phyloP scores from a whole-genome alignment of 2,329 filamentous ascomycete species.

The Fusarium nisikadoi region DNA sequence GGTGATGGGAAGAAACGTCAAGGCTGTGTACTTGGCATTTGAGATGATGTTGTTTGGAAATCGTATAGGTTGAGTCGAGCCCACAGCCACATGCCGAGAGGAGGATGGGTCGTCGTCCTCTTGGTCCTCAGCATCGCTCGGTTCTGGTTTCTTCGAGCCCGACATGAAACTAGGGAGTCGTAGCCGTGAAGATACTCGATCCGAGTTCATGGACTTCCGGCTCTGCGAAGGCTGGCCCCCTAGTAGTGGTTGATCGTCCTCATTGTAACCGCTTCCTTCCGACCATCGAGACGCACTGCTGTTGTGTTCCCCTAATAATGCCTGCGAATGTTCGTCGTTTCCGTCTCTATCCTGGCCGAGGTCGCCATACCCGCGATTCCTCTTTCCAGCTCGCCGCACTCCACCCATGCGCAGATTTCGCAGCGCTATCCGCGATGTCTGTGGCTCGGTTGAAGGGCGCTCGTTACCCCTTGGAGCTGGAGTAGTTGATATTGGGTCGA shows the following conservation, averaged over 20 bases:
- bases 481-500: conserved; percentile 70
- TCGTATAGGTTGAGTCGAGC: conserved; percentile 75
- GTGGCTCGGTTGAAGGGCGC: conserved; percentile 51
- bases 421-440: conserved; percentile 73
- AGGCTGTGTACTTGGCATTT: conserved; percentile 96
- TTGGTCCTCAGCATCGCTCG: conserved; percentile 59
- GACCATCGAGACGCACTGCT: conserved; percentile 66
- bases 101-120: conserved; percentile 72
- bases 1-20: conserved; percentile 93
- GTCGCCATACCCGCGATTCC: conserved; percentile 68
- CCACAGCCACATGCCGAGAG: conserved; percentile 80
- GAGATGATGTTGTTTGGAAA: conserved; percentile 94
- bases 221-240: conserved; percentile 50
- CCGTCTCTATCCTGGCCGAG: conserved; percentile 66
- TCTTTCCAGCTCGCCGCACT: conserved; percentile 65
- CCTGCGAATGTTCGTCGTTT: conserved; percentile 72
- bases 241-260: conserved; percentile 78
- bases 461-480: conserved; percentile 48
- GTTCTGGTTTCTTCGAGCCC: conserved; percentile 47
- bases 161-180: conserved; percentile 77
- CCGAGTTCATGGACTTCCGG: conserved; percentile 45
- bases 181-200: conserved; percentile 59
- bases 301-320: conserved; percentile 72
- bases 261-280: conserved; percentile 70
- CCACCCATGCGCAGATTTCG: conserved; percentile 76